Evolutionary conservation across 2,329 filamentous ascomycete species (phyloP).

Genomic region (Cladorrhinum sp.): DNA sequence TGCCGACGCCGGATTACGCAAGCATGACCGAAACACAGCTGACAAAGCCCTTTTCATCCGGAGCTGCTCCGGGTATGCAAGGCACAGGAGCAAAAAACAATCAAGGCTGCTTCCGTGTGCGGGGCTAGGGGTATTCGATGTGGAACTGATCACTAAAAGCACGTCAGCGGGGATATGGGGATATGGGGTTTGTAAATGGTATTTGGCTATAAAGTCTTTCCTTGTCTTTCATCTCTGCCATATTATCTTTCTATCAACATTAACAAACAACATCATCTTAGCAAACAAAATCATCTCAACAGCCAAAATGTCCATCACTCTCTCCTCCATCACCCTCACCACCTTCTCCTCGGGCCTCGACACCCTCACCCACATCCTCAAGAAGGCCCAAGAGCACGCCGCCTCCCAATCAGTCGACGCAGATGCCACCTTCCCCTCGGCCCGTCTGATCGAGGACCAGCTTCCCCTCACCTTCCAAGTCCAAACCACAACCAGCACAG

Average conservation of each 20-base stretch:
- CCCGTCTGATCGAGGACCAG: constrained; percentile 34
- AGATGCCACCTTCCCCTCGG: constrained; percentile 28
- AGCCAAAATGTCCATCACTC: constrained; percentile 26
- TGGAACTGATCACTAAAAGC: not conserved
- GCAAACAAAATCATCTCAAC: not conserved
- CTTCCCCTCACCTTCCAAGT: constrained; percentile 36
- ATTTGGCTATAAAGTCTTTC: not conserved
- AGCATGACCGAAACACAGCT: not conserved
- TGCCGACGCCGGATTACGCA: constrained; percentile 12
- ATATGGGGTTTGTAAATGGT: not conserved
- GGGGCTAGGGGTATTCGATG: no score
- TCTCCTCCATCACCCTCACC: constrained; percentile 30
- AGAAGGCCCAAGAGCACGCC: constrained; percentile 28
- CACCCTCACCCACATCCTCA: constrained; percentile 32
- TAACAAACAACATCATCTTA: not conserved
- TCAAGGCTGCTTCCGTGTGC: not conserved
- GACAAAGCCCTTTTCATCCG: not conserved
- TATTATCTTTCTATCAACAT: not conserved
- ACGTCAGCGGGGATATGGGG: not conserved
- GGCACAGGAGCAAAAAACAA: not conserved
- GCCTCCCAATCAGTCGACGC: constrained; percentile 26
- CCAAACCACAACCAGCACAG: constrained; percentile 31
- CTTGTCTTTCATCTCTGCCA: not conserved
- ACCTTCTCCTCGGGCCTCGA: constrained; percentile 32
- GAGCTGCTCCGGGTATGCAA: not conserved